Evolutionary conservation across 1,284 basidiomycete species (phyloP).

Genomic region (Ceratobasidium sp.): DNA sequence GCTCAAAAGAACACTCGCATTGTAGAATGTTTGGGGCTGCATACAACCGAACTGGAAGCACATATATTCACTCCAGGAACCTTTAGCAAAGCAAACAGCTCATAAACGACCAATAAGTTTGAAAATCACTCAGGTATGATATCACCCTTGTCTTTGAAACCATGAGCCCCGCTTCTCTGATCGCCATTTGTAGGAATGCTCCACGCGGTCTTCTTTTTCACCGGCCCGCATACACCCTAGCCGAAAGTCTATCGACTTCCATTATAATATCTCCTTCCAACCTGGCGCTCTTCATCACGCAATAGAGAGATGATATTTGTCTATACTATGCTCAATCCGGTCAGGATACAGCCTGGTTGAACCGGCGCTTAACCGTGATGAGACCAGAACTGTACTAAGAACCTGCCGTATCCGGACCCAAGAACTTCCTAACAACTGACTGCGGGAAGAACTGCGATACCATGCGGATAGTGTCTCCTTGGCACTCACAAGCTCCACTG

Average conservation of each 20-base stretch:
- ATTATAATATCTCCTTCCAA: background rate
- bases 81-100: too few relatives aligned
- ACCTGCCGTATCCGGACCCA: background rate
- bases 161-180: too few relatives aligned
- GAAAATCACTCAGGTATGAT: too few relatives aligned
- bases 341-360: too few relatives aligned
- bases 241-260: background rate
- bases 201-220: background rate
- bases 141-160: too few relatives aligned
- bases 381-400: background rate
- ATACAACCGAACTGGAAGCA: too few relatives aligned
- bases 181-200: too few relatives aligned
- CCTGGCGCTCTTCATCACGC: background rate
- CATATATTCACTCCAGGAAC: too few relatives aligned
- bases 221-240: background rate
- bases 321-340: background rate
- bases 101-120: too few relatives aligned
- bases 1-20: too few relatives aligned
- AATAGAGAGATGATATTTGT: background rate
- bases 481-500: background rate
- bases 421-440: background rate
- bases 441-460: background rate
- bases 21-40: too few relatives aligned
- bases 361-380: background rate
- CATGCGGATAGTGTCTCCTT: background rate